phyloP scores from a whole-genome alignment of 2,329 filamentous ascomycete species.

The Aureobasidium mangrovei region DNA sequence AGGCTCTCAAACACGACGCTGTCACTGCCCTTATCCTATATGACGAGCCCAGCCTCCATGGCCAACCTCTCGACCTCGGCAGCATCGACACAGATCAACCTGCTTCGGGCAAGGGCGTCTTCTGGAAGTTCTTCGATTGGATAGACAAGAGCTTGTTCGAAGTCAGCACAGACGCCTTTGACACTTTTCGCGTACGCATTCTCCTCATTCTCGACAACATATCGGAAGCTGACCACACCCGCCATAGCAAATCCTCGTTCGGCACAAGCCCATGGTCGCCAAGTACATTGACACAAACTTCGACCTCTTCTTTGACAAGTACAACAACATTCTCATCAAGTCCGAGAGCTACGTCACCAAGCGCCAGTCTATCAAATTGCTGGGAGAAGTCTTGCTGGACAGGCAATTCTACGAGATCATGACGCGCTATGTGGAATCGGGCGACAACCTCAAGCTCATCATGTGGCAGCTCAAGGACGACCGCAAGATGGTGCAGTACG shows the following conservation, averaged over 20 bases:
- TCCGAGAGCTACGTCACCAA: constrained; percentile 97
- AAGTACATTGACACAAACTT: constrained; percentile 86
- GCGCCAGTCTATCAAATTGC: constrained; percentile 91
- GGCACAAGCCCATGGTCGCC: constrained; percentile 84
- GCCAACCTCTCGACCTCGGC: constrained; percentile 64
- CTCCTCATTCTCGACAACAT: background rate
- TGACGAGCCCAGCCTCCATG: constrained; percentile 69
- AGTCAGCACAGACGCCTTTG: constrained; percentile 94
- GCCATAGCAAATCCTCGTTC: constrained; percentile 76
- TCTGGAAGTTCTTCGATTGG: constrained; percentile 97
- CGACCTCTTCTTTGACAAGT: constrained; percentile 82
- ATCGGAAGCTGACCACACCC: background rate
- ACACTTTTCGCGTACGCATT: constrained; percentile 76
- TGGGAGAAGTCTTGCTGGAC: constrained; percentile 90
- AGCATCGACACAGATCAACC: constrained; percentile 67
- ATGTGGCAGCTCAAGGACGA: constrained; percentile 97
- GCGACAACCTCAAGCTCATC: constrained; percentile 93
- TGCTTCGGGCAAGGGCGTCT: constrained; percentile 74
- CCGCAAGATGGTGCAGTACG: constrained; percentile 98
- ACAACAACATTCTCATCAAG: constrained; percentile 79
- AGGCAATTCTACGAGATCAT: constrained; percentile 96
- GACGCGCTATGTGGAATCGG: constrained; percentile 91
- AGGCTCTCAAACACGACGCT: constrained; percentile 83
- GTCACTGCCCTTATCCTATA: constrained; percentile 88
- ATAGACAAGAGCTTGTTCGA: constrained; percentile 96